Evolutionary conservation across 257 asterid species (phyloP), one percentile per base, ranked within the genome.

Genomic region (Sherardia arvensis): DNA sequence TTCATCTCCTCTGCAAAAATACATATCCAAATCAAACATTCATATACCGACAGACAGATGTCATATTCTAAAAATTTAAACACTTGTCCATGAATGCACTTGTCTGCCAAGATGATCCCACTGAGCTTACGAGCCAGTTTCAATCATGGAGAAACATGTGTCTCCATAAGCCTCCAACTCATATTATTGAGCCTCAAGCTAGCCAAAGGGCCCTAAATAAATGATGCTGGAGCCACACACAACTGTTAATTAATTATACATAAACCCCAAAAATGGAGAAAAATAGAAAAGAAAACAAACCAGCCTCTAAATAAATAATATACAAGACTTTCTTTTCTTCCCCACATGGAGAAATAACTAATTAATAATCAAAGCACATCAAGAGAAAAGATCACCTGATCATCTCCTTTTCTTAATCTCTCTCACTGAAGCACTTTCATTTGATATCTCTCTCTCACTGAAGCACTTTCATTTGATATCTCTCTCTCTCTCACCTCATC

Each of bases 81-180:
- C 87, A 79, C 79, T 73, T 79, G 78, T 58, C 64, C 28, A 51
- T 27, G 36, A 66, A 53, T 74, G 68, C 69, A 55, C 18, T 66
- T 20, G 32, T 51, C 62, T 15, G 33, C 65, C 65, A 58, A 63
- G 59, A 45, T 47, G 26, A 40, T 28, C 55, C 73, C 61, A 38
- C 43, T 25, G 43, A 58, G 79, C 64, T 79, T 83, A 74, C 76
- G 33, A 78, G 83, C 84, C 77, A 69, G 51, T 61, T 40, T 76
- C 81, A 86, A 80, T 86, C 74, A 78, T 79, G 85, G 69, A 71
- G 74, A 77, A 79, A 77, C 85, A 87, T 77, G 87, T 80, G 85
- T 71, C 76, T 68, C 83, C 93, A 75, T 75, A 73, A 69, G 76
- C 74, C 67, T 74, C 81, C 76, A 82, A 69, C 69, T 66, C 77